Conservation (phyloP, 2,329 filamentous ascomycete genomes). For the Pestalotiopsis sp. region DNA sequence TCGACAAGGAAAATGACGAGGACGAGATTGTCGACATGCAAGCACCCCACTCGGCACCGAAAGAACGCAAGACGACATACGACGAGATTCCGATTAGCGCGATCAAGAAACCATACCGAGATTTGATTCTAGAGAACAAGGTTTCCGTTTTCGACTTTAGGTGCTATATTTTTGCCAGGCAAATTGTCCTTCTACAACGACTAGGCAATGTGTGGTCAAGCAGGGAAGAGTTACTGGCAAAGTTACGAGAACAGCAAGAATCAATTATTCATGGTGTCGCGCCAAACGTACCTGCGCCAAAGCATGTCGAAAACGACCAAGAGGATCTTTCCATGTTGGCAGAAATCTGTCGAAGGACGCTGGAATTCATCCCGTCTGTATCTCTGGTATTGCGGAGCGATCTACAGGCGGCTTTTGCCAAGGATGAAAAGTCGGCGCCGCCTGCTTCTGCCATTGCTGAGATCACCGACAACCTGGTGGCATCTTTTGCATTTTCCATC, state of each 20-base stretch:
- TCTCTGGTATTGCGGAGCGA: slow-evolving; percentile 81
- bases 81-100: slow-evolving; percentile 64
- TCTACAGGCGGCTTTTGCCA: slow-evolving; percentile 62
- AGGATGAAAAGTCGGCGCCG: slow-evolving; percentile 26
- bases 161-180: slow-evolving; percentile 89
- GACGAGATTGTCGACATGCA: slow-evolving; percentile 53
- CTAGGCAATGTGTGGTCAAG: slow-evolving; percentile 75
- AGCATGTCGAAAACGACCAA: slow-evolving; percentile 55
- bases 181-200: slow-evolving; percentile 79
- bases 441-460: slow-evolving; percentile 44
- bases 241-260: slow-evolving; percentile 64
- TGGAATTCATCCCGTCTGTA: slow-evolving; percentile 81
- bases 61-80: slow-evolving; percentile 38
- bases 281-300: slow-evolving; percentile 48
- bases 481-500: slow-evolving; percentile 77
- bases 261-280: slow-evolving; percentile 59
- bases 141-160: slow-evolving; percentile 96
- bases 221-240: slow-evolving; percentile 61
- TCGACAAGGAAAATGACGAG: slow-evolving; percentile 34
- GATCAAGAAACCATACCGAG: slow-evolving; percentile 79
- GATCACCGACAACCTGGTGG: slow-evolving; percentile 72
- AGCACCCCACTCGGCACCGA: slow-evolving; percentile 33
- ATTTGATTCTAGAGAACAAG: slow-evolving; percentile 90
- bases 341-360: slow-evolving; percentile 80
- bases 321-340: slow-evolving; percentile 82